Conservation (phyloP, 2,329 filamentous ascomycete species). For the Fusarium chaquense region DNA sequence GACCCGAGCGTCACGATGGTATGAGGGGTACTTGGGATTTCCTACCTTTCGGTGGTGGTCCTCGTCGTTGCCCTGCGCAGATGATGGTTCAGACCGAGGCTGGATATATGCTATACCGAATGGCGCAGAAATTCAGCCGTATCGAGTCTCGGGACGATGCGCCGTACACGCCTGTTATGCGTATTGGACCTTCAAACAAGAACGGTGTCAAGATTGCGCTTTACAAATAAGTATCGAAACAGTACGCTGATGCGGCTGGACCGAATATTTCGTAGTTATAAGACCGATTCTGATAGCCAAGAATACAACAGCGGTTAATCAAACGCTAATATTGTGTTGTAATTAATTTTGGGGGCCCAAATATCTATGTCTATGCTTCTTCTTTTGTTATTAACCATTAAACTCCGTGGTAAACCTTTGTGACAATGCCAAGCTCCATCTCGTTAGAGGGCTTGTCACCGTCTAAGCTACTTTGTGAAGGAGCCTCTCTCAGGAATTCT, state of each 20-base stretch:
- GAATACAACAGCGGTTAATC: not conserved
- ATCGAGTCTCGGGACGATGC: conserved; percentile 4
- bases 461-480: conserved; percentile 7
- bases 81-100: conserved; percentile 15
- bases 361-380: not conserved
- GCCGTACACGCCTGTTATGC: conserved; percentile 10
- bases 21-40: conserved; percentile 1
- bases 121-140: conserved; percentile 8
- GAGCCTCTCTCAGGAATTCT: not conserved
- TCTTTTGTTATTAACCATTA: conserved; percentile 1
- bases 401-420: conserved; percentile 45
- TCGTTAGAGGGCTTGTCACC: conserved; percentile 32
- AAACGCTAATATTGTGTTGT: not conserved
- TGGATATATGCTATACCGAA: conserved; percentile 7
- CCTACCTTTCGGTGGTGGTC: not conserved
- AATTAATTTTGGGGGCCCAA: not conserved
- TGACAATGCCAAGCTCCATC: conserved; percentile 43
- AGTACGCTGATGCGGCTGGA: not conserved
- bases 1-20: conserved; percentile 4
- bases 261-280: too few species aligned
- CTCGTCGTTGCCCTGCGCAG: conserved; percentile 9
- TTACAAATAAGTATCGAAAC: not conserved
- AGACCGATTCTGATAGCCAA: not conserved
- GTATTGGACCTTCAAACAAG: conserved; percentile 18
- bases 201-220: conserved; percentile 6